Evolutionary conservation across 2,329 filamentous ascomycete species (phyloP).

Genomic region (Teratosphaeria destructans): DNA sequence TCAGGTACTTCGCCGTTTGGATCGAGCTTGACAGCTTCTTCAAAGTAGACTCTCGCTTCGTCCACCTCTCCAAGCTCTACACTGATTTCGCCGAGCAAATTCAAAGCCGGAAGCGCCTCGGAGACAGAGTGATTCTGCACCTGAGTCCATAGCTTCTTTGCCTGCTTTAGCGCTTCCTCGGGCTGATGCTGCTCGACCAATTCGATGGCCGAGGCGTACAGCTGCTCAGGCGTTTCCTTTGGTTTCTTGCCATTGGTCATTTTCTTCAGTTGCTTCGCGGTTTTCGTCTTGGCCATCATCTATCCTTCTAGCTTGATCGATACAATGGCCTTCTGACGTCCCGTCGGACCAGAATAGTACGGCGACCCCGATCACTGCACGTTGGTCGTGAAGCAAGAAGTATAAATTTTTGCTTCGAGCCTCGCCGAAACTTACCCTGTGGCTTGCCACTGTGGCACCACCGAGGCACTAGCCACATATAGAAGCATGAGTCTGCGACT

Average conservation of each 20-base stretch:
- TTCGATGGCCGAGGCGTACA: slow-evolving; percentile 47
- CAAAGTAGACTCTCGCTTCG: slow-evolving; percentile 60
- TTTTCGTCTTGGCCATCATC: slow-evolving; percentile 20
- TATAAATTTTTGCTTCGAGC: not conserved
- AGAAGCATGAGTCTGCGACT: not conserved
- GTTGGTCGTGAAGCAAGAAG: not conserved
- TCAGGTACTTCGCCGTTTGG: slow-evolving; percentile 61
- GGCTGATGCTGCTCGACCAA: slow-evolving; percentile 50
- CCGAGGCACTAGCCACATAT: not conserved
- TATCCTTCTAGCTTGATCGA: not conserved
- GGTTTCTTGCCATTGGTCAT: slow-evolving; percentile 28
- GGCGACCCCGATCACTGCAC: not conserved
- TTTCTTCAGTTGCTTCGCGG: slow-evolving; percentile 40
- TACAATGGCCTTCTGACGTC: not conserved
- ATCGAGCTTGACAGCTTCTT: slow-evolving; percentile 64
- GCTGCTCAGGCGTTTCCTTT: slow-evolving; percentile 42
- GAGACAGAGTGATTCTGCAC: slow-evolving; percentile 28
- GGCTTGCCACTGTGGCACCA: not conserved
- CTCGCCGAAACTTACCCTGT: not conserved
- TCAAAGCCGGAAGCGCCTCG: slow-evolving; percentile 54
- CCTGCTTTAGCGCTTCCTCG: slow-evolving; percentile 45
- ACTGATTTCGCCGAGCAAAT: slow-evolving; percentile 69
- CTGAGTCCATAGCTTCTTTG: slow-evolving; percentile 42
- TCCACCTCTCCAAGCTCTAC: slow-evolving; percentile 76
- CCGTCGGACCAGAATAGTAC: not conserved